These are phyloP conservation scores for Fonsecaea pugnacius DNA, from an alignment of 2,329 filamentous ascomycete genomes.

Conservation along the genomic window DNA sequence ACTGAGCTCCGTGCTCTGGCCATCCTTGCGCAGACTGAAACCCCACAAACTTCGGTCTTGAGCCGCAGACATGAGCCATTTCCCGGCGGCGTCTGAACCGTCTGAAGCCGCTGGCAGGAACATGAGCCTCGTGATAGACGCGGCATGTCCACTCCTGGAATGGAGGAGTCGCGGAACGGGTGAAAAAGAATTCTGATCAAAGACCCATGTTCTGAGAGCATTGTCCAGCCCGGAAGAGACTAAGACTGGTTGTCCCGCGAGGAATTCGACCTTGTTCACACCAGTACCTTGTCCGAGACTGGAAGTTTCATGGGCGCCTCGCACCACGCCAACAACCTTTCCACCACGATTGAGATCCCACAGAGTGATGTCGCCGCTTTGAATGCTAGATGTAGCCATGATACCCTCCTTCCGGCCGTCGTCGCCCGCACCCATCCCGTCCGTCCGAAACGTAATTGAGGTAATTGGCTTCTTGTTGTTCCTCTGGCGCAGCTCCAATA, in stretches of 20 bases:
- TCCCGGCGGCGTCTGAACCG: slow-evolving; percentile 82
- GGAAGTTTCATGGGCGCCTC: slow-evolving; percentile 77
- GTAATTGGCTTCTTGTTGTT: slow-evolving; percentile 60
- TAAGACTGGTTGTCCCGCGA: slow-evolving; percentile 85
- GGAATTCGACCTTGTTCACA: slow-evolving; percentile 84
- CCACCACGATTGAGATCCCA: slow-evolving; percentile 95
- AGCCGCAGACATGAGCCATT: slow-evolving; percentile 91
- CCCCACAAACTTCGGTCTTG: slow-evolving; percentile 92
- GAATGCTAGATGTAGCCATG: slow-evolving; percentile 84
- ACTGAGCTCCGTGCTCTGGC: slow-evolving; percentile 89
- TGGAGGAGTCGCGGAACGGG: slow-evolving; percentile 84
- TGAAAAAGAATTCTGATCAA: slow-evolving; percentile 88
- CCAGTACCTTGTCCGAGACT: slow-evolving; percentile 66
- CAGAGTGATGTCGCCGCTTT: slow-evolving; percentile 85
- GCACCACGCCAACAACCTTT: slow-evolving; percentile 80
- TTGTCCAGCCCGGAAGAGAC: slow-evolving; percentile 92
- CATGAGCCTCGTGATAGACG: slow-evolving; percentile 76
- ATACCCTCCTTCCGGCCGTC: slow-evolving; percentile 85
- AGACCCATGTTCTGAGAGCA: slow-evolving; percentile 93
- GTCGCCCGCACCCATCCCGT: slow-evolving; percentile 83
- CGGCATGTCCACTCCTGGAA: slow-evolving; percentile 83
- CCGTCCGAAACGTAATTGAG: slow-evolving; percentile 86
- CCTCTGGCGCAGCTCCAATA: slow-evolving; percentile 54
- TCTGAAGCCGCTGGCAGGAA: slow-evolving; percentile 90
- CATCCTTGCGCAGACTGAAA: slow-evolving; percentile 91